phyloP scores from a whole-genome alignment of 1,284 basidiomycete genomes.

The Coriolopsis trogii region DNA sequence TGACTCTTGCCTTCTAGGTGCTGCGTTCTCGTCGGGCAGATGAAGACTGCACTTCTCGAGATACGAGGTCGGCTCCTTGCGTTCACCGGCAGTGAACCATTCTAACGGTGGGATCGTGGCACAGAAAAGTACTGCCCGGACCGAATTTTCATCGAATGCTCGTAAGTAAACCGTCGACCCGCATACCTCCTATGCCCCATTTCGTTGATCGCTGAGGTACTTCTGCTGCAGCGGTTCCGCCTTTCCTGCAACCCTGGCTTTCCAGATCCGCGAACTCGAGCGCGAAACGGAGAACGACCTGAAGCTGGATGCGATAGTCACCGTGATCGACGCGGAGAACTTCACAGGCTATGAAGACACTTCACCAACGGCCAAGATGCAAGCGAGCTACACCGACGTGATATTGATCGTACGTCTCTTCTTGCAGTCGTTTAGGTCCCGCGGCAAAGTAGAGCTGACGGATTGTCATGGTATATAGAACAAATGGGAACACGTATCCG shows the following conservation, averaged over 20 bases:
- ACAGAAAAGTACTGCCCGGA: constrained; percentile 84
- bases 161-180: constrained; percentile 52
- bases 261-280: constrained; percentile 89
- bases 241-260: constrained; percentile 88
- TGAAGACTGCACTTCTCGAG: constrained; percentile 86
- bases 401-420: constrained; percentile 72
- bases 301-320: constrained; percentile 86
- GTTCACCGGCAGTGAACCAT: background rate
- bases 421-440: background rate
- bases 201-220: constrained; percentile 5
- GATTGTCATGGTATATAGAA: too few relatives aligned
- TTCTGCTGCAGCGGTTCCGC: constrained; percentile 69
- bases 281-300: constrained; percentile 74
- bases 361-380: constrained; percentile 87
- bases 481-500: constrained; percentile 85
- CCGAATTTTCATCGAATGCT: constrained; percentile 91
- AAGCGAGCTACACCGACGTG: constrained; percentile 91
- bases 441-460: too few relatives aligned
- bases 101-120: background rate
- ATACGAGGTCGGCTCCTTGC: constrained; percentile 61
- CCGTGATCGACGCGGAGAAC: constrained; percentile 89
- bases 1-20: constrained; percentile 53
- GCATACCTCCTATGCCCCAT: background rate
- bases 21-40: constrained; percentile 89
- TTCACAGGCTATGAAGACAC: constrained; percentile 90